Evolutionary conservation across 2,329 filamentous ascomycete genomes (phyloP), one percentile per base, ranked within the genome.

Genomic region (Shiraia bambusicola): DNA sequence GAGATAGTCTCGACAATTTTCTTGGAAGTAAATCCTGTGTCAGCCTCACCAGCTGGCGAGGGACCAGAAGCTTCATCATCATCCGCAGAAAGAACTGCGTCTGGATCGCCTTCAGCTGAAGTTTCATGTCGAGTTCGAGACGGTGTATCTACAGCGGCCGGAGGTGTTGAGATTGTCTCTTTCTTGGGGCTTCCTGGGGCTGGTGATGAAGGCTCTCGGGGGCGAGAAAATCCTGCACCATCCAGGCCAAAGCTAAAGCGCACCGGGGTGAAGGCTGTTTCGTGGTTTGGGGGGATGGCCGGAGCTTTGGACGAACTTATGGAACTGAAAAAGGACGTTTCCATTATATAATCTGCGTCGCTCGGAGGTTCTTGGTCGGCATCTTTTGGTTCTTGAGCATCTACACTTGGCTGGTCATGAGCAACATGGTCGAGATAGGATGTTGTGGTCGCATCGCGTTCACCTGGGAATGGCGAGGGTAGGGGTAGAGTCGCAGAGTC

Each of bases 401-500:
- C 28, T 5, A 33, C 34, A 14, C 34, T 19, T 15, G 50, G 43
- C 10, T 42, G 32, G 10, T 17, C 32, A 24, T 33, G 25, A 3
- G 51, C 17, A 9, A 48, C 37, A 15, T 53, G 44, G 34, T 66
- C 64, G 28, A 67, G 54, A 32, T 61, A 69, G 2, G 65, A 66
- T 2, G 47, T 37, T 3, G 37, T 32, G 28, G 40, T 50, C 2
- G 29, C 34, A 17, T 61, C 59, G 7, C 42, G 56, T 14, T 61
- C 63, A 0, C 57, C 63, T 4, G 67, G 67, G 32, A 69, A 69
- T 0, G 67, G 67, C 2, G 67, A 69, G 15, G 66, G 66, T 12
- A 69, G 45, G n/a, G 67, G 65, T 2, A 69, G 53, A 1, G 63
- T 66, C 14, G 63, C 54, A 6, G 66, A 67, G 24, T 66, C 63